Base-by-base conservation (phyloP, 495 filamentous ascomycete genomes). In the Cercophora samala region DNA sequence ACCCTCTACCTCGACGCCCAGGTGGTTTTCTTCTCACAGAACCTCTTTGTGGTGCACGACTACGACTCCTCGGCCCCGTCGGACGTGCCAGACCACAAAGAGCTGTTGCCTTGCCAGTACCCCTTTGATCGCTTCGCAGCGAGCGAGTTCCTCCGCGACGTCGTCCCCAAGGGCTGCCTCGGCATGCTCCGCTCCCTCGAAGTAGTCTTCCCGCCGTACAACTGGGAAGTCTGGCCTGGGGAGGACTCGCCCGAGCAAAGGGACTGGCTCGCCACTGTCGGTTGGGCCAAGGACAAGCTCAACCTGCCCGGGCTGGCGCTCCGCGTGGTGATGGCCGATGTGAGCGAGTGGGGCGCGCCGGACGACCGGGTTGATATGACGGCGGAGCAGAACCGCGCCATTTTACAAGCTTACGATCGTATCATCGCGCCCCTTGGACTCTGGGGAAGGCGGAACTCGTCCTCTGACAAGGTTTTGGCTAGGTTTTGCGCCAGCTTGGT, bases 1-100 rank as follows among this genome's bases (percentile, higher is more conserved):
- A 60, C 55, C 2, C 37, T 65, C 6, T 60, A 65, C 23, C 2
- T 1, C 18, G 64, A 65, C 5, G 64, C 64, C 3, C 26, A 60
- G 15, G 23, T 46, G 8, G 42, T 65, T 18, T 58, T 65, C 15
- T 65, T 60, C 56, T 29, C 37, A 22, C 9, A 60, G 21, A 65
- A 65, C 64, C 56, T 54, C 17, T 65, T 65, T 55, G 54, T 65
- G 21, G 22, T 65, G 22, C 21, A 52, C 22, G 64, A 65, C 37
- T 6, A 46, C 17, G 26, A 29, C 26, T 29, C 26, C 26, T 29
- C 63, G 51, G 17, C 4, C 2, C 19, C 19, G 17, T 19, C 4
- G 18, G 26, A 6, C 26, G 26, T 29, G 26, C 26, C 26, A 29
- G 8, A 29, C 26, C 51, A 32, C 64, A 0, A 32, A 0, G 8